Conservation (phyloP, 352 stramenopile species). For the Aphanomyces astaci region DNA sequence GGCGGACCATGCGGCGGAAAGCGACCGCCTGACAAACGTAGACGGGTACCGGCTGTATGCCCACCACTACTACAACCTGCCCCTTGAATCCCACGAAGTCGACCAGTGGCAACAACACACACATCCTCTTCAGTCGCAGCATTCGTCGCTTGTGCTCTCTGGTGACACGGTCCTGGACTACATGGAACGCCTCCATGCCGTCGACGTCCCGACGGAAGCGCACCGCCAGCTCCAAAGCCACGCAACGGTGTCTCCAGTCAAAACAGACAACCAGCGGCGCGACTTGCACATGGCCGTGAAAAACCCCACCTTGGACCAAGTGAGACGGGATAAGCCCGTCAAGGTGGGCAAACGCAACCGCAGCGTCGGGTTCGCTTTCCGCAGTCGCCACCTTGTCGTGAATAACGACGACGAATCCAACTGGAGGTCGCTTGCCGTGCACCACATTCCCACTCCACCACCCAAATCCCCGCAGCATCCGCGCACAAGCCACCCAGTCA, state of each 20-base stretch:
- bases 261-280: background rate
- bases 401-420: background rate
- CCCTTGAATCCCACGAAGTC: background rate
- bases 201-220: background rate
- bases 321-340: background rate
- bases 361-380: background rate
- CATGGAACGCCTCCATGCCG: background rate
- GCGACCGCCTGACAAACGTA: background rate
- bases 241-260: background rate
- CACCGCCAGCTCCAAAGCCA: background rate
- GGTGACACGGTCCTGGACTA: background rate
- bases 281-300: constrained; percentile 1
- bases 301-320: background rate
- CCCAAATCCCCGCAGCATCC: background rate
- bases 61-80: constrained; percentile 7
- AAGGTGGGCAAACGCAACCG: background rate
- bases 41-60: background rate
- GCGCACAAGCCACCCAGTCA: too few relatives aligned
- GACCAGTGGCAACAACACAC: background rate
- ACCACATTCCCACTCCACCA: background rate
- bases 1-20: background rate
- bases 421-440: background rate
- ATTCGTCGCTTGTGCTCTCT: background rate
- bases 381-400: background rate
- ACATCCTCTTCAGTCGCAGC: background rate